Evolutionary conservation across 176 grass and related monocot species (phyloP).

Genomic region (Rhynchospora breviuscula): DNA sequence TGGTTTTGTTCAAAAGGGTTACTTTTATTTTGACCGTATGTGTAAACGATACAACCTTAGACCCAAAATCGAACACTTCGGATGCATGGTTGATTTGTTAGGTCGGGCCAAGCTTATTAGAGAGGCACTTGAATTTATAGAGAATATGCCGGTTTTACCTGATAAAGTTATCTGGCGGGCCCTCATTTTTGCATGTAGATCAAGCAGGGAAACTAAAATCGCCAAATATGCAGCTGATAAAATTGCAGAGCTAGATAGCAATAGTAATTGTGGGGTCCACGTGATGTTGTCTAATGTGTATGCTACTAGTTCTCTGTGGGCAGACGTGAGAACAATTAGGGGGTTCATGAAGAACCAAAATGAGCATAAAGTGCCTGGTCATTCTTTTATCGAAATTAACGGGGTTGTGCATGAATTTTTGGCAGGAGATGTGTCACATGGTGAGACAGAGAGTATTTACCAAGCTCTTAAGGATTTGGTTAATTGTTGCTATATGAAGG

Average conservation of each 20-base stretch:
- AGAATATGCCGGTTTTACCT: conserved; percentile 59
- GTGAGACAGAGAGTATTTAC: conserved; percentile 52
- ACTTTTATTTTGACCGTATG: conserved; percentile 71
- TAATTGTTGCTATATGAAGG: conserved; percentile 22
- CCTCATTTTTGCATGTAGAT: conserved; percentile 71
- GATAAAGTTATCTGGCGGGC: conserved; percentile 77
- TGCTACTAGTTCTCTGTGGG: conserved; percentile 69
- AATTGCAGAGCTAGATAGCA: conserved; percentile 47
- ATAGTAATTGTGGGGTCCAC: conserved; percentile 31
- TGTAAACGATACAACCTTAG: conserved; percentile 45
- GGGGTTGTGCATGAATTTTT: conserved; percentile 72
- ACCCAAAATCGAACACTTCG: conserved; percentile 69
- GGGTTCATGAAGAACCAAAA: conserved; percentile 34
- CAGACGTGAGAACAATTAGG: conserved; percentile 58
- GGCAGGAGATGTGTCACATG: conserved; percentile 51
- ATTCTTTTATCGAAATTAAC: conserved; percentile 83
- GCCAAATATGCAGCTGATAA: conserved; percentile 64
- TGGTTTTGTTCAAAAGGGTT: conserved; percentile 73
- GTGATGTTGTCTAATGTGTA: conserved; percentile 94
- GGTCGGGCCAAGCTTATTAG: conserved; percentile 70
- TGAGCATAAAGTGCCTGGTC: conserved; percentile 65
- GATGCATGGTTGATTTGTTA: conserved; percentile 84
- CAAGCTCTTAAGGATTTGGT: conserved; percentile 40
- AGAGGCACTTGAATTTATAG: conserved; percentile 56
- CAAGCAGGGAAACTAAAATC: conserved; percentile 45